Conservation (phyloP, 1,284 basidiomycete species). For the Sanguinoderma infundibulare region DNA sequence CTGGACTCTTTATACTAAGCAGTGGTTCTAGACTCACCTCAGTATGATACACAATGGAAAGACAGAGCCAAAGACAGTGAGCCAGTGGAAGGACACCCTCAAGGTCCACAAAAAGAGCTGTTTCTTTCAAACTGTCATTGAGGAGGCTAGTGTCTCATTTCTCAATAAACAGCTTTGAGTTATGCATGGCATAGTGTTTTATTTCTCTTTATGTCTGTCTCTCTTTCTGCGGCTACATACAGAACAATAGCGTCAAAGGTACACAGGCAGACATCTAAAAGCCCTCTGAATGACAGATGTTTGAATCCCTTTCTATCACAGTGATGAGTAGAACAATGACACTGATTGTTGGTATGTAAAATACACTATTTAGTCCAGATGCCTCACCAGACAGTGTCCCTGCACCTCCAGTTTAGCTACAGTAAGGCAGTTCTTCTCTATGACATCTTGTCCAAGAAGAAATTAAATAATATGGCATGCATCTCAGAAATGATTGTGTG, state of each 20-base stretch:
- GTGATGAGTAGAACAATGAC: too few species aligned
- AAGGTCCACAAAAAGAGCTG: background rate
- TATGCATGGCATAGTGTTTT: too few species aligned
- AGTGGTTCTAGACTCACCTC: constrained; percentile 13
- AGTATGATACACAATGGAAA: background rate
- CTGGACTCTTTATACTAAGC: constrained; percentile 31
- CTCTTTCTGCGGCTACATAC: too few species aligned
- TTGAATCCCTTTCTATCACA: too few species aligned
- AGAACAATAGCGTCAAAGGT: too few species aligned
- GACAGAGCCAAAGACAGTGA: background rate
- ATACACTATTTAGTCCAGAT: background rate
- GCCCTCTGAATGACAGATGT: too few species aligned
- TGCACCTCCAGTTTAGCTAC: background rate
- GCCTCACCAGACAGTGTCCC: background rate
- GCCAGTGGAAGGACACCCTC: background rate
- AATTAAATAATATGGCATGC: background rate
- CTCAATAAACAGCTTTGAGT: background rate
- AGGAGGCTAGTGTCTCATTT: background rate
- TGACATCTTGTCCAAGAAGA: background rate
- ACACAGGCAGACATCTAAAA: too few species aligned
- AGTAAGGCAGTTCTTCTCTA: background rate
- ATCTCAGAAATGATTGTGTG: background rate
- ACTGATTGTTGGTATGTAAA: too few species aligned
- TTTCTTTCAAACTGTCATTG: background rate
- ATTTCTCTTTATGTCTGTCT: too few species aligned